Percentiles rank a stretch among this genome's conserved stretches.
These are phyloP conservation scores for Pyrrhoderma noxium DNA, from an alignment of 1,284 basidiomycete species.

Conservation along the genomic window DNA sequence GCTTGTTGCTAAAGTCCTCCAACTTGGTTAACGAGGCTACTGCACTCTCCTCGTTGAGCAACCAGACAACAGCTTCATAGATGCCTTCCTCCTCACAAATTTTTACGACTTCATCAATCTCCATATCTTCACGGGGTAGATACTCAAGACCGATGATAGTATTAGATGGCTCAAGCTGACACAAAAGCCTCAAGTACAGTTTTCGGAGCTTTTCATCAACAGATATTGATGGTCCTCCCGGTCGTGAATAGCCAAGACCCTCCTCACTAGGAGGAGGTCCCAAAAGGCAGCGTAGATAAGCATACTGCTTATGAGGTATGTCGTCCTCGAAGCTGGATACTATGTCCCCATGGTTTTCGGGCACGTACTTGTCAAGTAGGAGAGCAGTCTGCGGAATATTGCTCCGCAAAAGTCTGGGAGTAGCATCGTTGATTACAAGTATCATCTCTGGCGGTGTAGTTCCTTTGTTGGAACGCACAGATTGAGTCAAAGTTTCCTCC, in stretches of 20 bases:
- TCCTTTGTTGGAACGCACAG: slow-evolving; percentile 40
- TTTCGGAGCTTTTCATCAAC: slow-evolving; percentile 35
- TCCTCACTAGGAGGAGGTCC: slow-evolving; percentile 48
- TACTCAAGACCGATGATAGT: slow-evolving; percentile 65
- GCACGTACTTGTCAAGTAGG: slow-evolving; percentile 67
- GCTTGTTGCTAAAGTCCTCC: slow-evolving; percentile 49
- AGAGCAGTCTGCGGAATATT: slow-evolving; percentile 63
- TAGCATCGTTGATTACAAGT: slow-evolving; percentile 43
- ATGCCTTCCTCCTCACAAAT: slow-evolving; percentile 63
- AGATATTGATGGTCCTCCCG: slow-evolving; percentile 19
- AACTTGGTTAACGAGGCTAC: slow-evolving; percentile 62
- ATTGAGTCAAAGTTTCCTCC: slow-evolving; percentile 51
- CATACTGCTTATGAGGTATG: slow-evolving; percentile 51
- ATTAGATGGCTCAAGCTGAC: slow-evolving; percentile 56
- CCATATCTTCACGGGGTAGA: slow-evolving; percentile 49
- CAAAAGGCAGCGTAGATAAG: slow-evolving; percentile 76
- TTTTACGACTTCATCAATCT: slow-evolving; percentile 49
- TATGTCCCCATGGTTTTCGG: slow-evolving; percentile 54
- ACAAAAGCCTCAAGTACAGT: slow-evolving; percentile 70
- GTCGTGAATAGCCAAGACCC: slow-evolving; percentile 25
- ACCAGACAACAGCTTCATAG: slow-evolving; percentile 82
- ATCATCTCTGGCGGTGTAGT: slow-evolving; percentile 45
- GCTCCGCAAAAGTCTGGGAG: slow-evolving; percentile 58
- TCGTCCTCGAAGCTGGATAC: slow-evolving; percentile 38
- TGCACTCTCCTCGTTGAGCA: slow-evolving; percentile 61